Conservation (phyloP, 441 rosid genomes). For the Metrosideros polymorpha region DNA sequence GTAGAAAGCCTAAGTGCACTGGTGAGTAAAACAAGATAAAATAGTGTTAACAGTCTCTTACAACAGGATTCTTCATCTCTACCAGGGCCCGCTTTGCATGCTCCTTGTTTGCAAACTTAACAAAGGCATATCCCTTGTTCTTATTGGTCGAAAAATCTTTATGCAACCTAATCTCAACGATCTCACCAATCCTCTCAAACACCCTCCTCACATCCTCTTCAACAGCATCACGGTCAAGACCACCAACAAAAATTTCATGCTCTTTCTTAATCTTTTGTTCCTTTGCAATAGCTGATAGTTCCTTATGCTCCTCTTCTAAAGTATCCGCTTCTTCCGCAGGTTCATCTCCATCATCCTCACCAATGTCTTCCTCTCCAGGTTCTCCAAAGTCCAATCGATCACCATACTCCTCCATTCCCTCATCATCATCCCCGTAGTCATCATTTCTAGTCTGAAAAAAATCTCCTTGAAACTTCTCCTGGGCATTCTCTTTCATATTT, state of each 20-base stretch:
- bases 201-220: constrained; percentile 51
- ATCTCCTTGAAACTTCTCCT: constrained; percentile 12
- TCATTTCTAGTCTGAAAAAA: constrained; percentile 16
- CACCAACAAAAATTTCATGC: constrained; percentile 60
- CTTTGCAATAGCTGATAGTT: constrained; percentile 38
- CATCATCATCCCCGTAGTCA: constrained; percentile 29
- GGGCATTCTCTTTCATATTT: constrained; percentile 4
- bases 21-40: background rate
- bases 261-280: constrained; percentile 49
- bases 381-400: constrained; percentile 54
- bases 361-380: constrained; percentile 41
- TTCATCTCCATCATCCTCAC: constrained; percentile 47
- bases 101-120: constrained; percentile 49
- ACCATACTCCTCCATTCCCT: constrained; percentile 42
- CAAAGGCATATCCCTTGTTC: constrained; percentile 58
- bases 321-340: constrained; percentile 28
- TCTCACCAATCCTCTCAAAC: constrained; percentile 51
- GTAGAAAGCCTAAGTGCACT: background rate
- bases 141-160: constrained; percentile 29
- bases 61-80: constrained; percentile 66
- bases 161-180: constrained; percentile 48
- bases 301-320: constrained; percentile 42
- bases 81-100: constrained; percentile 44
- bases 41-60: constrained; percentile 12
- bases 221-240: constrained; percentile 45